phyloP scores from a whole-genome alignment of 345 rosid genomes.

The Draba incana region DNA sequence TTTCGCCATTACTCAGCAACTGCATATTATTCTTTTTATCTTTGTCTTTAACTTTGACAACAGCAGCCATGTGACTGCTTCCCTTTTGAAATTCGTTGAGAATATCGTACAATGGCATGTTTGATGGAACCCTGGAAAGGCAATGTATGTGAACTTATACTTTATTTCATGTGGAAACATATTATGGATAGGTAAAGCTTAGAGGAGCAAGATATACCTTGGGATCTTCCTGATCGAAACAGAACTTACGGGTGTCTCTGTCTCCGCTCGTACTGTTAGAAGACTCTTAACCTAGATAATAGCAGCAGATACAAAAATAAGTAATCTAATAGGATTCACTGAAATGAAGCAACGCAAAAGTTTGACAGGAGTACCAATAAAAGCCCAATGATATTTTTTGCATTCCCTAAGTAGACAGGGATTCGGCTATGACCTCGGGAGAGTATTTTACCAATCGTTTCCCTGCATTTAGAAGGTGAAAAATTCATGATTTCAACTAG shows the following conservation, averaged over 20 bases:
- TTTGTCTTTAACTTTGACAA: conserved; percentile 58
- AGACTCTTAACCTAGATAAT: conserved; percentile 70
- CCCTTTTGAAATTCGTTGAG: conserved; percentile 90
- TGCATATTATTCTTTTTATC: conserved; percentile 41
- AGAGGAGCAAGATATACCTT: conserved; percentile 45
- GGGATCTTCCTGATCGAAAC: conserved; percentile 84
- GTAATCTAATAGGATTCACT: conserved; percentile 16
- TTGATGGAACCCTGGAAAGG: conserved; percentile 69
- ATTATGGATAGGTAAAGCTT: not conserved
- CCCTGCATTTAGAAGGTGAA: conserved; percentile 56
- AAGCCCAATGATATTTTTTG: conserved; percentile 75
- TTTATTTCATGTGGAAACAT: conserved; percentile 23
- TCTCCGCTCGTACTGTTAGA: conserved; percentile 76
- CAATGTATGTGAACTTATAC: conserved; percentile 28
- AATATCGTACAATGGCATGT: conserved; percentile 87
- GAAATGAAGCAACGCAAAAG: conserved; percentile 21
- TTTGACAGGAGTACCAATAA: conserved; percentile 58
- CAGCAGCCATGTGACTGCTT: conserved; percentile 93
- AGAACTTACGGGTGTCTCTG: conserved; percentile 77
- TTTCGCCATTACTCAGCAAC: conserved; percentile 38
- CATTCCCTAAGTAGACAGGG: conserved; percentile 73
- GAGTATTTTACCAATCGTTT: conserved; percentile 80
- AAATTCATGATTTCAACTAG: not conserved
- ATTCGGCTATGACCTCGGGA: conserved; percentile 81
- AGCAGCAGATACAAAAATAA: conserved; percentile 9